These are phyloP conservation scores for Aspergillus bombycis DNA, from an alignment of 2,329 filamentous ascomycete species.

Conservation along the genomic window DNA sequence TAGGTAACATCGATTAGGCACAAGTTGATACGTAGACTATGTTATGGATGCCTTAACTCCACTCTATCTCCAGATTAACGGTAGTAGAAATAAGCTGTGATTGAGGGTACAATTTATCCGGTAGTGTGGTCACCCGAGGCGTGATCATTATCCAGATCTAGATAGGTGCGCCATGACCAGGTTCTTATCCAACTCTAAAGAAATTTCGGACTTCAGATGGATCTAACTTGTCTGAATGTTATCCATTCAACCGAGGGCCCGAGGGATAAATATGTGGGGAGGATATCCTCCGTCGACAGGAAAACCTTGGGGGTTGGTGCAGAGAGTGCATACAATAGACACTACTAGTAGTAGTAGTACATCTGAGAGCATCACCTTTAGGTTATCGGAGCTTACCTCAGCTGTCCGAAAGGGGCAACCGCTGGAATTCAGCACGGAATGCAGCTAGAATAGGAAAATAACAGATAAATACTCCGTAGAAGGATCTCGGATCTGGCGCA, in stretches of 20 bases:
- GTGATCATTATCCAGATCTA: neutral
- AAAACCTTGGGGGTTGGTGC: neutral
- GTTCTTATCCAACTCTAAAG: neutral
- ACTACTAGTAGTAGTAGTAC: too few species aligned
- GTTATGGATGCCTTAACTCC: neutral
- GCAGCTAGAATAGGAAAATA: neutral
- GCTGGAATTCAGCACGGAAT: neutral
- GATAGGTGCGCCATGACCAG: neutral
- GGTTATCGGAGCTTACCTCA: neutral
- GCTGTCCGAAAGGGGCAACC: neutral
- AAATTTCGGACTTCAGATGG: neutral
- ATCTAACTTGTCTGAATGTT: neutral
- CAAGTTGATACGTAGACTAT: neutral
- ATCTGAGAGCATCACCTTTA: neutral
- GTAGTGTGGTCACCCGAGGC: neutral
- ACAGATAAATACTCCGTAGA: constrained; percentile 29
- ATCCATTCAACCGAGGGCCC: neutral
- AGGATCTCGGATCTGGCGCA: constrained; percentile 14
- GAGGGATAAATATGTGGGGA: neutral
- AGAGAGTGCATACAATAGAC: neutral
- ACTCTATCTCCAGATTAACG: neutral
- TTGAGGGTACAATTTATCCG: neutral
- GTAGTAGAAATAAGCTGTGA: neutral
- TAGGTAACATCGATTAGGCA: neutral
- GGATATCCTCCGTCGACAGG: neutral